Percentiles rank a stretch among this genome's conserved stretches.
These are phyloP conservation scores for Epichloe elymi DNA, from an alignment of 2,329 filamentous ascomycete species.

Conservation along the genomic window DNA sequence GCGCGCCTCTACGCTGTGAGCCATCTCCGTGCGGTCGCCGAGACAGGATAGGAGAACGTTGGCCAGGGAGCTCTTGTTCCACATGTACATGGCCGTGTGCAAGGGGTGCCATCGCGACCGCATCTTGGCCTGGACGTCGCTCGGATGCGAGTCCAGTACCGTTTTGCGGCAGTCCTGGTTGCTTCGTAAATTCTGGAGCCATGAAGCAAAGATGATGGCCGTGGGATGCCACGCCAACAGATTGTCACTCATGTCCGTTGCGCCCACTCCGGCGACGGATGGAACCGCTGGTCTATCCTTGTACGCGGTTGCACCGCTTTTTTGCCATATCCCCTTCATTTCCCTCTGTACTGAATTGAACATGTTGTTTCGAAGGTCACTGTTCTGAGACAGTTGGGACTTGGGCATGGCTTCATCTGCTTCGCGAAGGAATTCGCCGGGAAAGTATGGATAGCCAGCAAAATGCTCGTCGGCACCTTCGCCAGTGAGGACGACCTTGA, in stretches of 20 bases:
- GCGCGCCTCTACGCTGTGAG: constrained; percentile 21
- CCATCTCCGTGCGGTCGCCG: constrained; percentile 24
- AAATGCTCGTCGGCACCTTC: constrained; percentile 43
- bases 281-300: not conserved
- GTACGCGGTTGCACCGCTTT: not conserved
- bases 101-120: constrained; percentile 3
- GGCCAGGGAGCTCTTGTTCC: constrained; percentile 9
- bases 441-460: constrained; percentile 34
- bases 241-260: not conserved
- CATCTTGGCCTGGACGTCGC: not conserved
- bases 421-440: constrained; percentile 35
- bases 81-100: constrained; percentile 4
- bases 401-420: constrained; percentile 26
- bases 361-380: not conserved
- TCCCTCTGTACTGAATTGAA: not conserved
- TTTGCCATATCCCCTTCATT: not conserved
- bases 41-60: constrained; percentile 18
- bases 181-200: not conserved
- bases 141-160: not conserved
- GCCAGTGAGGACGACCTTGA: constrained; percentile 40
- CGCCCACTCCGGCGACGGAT: not conserved
- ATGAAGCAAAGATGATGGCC: not conserved
- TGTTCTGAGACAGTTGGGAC: constrained; percentile 7
- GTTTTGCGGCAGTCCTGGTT: not conserved
- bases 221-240: not conserved